These are phyloP conservation scores for Neurospora intermedia DNA, from an alignment of 495 filamentous ascomycete genomes.

Conservation along the genomic window DNA sequence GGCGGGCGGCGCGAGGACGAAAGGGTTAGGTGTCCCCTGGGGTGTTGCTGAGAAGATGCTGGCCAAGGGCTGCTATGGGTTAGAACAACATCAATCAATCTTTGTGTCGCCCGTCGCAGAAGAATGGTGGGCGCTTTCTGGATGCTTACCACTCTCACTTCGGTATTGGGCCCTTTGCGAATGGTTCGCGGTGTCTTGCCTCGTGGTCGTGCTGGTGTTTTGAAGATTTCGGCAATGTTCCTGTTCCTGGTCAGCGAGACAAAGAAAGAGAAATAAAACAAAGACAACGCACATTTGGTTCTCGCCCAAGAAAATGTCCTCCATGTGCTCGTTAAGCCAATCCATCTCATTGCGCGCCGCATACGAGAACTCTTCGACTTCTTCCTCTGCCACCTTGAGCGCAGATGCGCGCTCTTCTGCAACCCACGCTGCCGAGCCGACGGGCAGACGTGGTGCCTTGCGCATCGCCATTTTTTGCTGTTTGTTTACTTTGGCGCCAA, in stretches of 20 bases:
- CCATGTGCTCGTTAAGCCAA: slow-evolving; percentile 97
- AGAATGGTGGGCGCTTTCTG: neutral
- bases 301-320: slow-evolving; percentile 69
- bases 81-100: neutral
- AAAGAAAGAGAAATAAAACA: neutral
- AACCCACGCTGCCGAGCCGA: slow-evolving; percentile 46
- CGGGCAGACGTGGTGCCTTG: slow-evolving; percentile 40
- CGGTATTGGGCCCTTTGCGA: slow-evolving; percentile 54
- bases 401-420: slow-evolving; percentile 41
- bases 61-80: slow-evolving; percentile 58
- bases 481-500: slow-evolving; percentile 2
- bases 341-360: slow-evolving; percentile 83
- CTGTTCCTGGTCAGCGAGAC: slow-evolving; percentile 28
- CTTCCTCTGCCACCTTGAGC: slow-evolving; percentile 41
- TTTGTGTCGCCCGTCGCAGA: neutral
- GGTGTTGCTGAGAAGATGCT: slow-evolving; percentile 60
- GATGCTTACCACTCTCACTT: slow-evolving; percentile 55
- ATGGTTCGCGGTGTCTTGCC: slow-evolving; percentile 85
- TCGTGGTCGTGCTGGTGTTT: slow-evolving; percentile 87
- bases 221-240: slow-evolving; percentile 86
- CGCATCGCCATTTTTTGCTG: slow-evolving; percentile 38
- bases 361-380: slow-evolving; percentile 82
- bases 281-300: slow-evolving; percentile 61
- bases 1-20: slow-evolving; percentile 20
- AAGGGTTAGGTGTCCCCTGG: slow-evolving; percentile 35